Evolutionary conservation across 2,329 filamentous ascomycete species (phyloP), one percentile per base, ranked within the genome.

Genomic region (Neodidymelliopsis sp.): DNA sequence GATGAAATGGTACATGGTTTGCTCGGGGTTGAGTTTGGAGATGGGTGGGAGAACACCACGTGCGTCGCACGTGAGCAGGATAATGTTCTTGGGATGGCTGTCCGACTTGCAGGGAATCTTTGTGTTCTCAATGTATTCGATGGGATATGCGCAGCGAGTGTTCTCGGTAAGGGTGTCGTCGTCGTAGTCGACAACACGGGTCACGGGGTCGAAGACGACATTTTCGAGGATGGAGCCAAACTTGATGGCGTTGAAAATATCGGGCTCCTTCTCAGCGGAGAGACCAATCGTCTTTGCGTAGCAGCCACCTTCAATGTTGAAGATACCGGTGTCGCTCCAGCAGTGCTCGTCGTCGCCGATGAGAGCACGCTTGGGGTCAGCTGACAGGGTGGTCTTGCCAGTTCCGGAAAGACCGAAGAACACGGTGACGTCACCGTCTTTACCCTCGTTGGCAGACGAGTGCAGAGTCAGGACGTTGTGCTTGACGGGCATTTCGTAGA

Each of bases 1-100:
- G 79, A 99, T 99, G 86, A 99, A 99, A 84, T 99, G 94, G 88
- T 97, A 99, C 93, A 99, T 97, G 76, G 91, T 96, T 81, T 97
- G 94, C 69, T 90, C 86, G 59, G 88, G 85, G 81, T 89, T 86
- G 74, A 99, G 88, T 84, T 97, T 97, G 69, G 91, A 97, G 79
- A 99, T 97, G 37, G 94, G 94, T 48, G 94, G 94, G 47, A 99
- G 86, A 38, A 99, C 94, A 81, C 94, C 94, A 63, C 94, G 91
- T 53, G 94, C 94, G 70, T 99, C 94, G 80, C 94, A 99, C 56
- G 94, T 99, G 66, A 99, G 87, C 65, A 99, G 88, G 72, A 99
- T 90, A 78, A 99, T 97, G 86, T 99, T 99, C 76, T 83, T 88
- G 64, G 94, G 94, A 82, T 97, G 91, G 76, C 84, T 89, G 60